These are phyloP conservation scores for Marasmius fiardii DNA, from an alignment of 1,284 basidiomycete genomes.

Conservation along the genomic window DNA sequence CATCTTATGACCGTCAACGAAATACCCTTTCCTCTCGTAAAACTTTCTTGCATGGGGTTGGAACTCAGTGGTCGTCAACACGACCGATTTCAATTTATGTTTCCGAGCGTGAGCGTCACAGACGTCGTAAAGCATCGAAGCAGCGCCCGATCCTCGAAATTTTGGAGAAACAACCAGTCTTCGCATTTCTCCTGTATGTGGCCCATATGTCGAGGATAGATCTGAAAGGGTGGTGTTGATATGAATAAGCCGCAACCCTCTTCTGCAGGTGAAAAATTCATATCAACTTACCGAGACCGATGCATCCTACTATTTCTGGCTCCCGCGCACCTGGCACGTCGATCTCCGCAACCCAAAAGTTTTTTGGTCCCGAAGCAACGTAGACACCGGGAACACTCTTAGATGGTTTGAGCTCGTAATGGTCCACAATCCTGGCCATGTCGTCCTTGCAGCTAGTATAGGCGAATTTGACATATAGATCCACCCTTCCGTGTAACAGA, in stretches of 20 bases:
- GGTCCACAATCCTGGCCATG: slow-evolving; percentile 16
- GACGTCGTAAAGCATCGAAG: slow-evolving; percentile 14
- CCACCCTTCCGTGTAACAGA: not conserved
- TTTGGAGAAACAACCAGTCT: slow-evolving; percentile 23
- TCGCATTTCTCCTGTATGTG: slow-evolving; percentile 17
- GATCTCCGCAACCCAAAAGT: slow-evolving; percentile 27
- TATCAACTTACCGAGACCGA: slow-evolving; percentile 21
- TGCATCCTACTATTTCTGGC: slow-evolving; percentile 22
- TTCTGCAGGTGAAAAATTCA: not conserved
- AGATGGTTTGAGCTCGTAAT: slow-evolving; percentile 17
- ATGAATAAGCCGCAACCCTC: no score
- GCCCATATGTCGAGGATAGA: slow-evolving; percentile 10
- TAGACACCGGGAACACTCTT: slow-evolving; percentile 7
- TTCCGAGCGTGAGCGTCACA: slow-evolving; percentile 19
- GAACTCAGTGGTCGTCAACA: slow-evolving; percentile 17
- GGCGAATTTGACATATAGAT: slow-evolving; percentile 1
- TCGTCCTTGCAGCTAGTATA: slow-evolving; percentile 13
- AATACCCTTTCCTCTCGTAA: slow-evolving; percentile 16
- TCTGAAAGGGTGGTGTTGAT: slow-evolving; percentile 8
- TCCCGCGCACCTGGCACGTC: slow-evolving; percentile 10
- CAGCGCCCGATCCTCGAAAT: slow-evolving; percentile 21
- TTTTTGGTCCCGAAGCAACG: slow-evolving; percentile 18
- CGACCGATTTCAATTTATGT: slow-evolving; percentile 13
- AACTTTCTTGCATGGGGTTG: slow-evolving; percentile 19
- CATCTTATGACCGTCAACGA: not conserved